Conservation (phyloP, 1,284 basidiomycete species). For the Athelia psychrophila region DNA sequence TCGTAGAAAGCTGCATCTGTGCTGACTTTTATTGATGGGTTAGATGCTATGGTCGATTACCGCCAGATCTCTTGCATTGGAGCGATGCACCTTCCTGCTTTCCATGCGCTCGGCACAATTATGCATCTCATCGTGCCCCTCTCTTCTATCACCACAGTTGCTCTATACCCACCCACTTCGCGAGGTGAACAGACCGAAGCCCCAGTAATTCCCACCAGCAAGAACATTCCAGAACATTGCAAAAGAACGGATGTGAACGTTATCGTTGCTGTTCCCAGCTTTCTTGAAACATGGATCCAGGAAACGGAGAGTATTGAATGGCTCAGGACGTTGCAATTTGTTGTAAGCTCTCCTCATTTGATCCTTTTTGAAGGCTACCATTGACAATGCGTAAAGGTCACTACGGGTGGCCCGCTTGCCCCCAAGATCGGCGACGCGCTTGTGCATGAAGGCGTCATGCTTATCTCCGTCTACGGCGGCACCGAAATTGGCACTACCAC, state of each 20-base stretch:
- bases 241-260: constrained; percentile 8
- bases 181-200: constrained; percentile 6
- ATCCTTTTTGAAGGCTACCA: background rate
- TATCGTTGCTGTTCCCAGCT: constrained; percentile 14
- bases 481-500: constrained; percentile 12
- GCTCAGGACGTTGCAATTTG: constrained; percentile 10
- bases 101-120: constrained; percentile 16
- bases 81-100: constrained; percentile 14
- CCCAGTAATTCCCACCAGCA: constrained; percentile 15
- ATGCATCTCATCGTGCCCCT: constrained; percentile 14
- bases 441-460: constrained; percentile 14
- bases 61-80: constrained; percentile 3
- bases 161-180: constrained; percentile 15
- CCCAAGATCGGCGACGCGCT: constrained; percentile 18
- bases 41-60: constrained; percentile 24
- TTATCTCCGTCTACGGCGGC: constrained; percentile 16
- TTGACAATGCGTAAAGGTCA: constrained; percentile 8
- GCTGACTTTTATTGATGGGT: constrained; percentile 6
- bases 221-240: constrained; percentile 15
- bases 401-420: constrained; percentile 16
- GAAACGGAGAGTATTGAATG: constrained; percentile 7
- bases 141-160: constrained; percentile 9
- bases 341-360: constrained; percentile 12
- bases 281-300: constrained; percentile 17
- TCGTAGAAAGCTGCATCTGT: background rate